Base-by-base conservation (phyloP, 2,329 filamentous ascomycete species). In the Neurospora sp. region DNA sequence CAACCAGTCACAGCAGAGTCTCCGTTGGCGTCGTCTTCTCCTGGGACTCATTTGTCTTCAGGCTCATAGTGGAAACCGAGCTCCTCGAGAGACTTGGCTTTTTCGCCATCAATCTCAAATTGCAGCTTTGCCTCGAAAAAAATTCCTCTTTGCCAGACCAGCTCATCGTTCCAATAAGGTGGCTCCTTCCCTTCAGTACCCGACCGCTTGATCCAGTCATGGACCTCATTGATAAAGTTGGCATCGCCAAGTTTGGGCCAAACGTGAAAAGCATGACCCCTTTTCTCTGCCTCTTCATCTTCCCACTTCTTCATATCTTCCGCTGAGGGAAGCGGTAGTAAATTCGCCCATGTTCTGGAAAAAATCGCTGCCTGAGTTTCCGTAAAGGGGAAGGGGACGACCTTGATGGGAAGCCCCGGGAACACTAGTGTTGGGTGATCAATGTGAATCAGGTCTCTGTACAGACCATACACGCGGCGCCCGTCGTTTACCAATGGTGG, bases 381-480 rank as follows among this genome's bases (percentile, higher is more conserved):
- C 0, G 90, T 86, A 1, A 96, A 76, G 0, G 92, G 90, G 78
- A 97, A 97, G 0, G 95, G 95, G n/a, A 96, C 91, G n/a, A 96
- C 87, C 74, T 91, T 91, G 77, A 93, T 90, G 17, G 91, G 90
- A 46, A 97, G 82, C 0, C 87, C 88, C 0, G 91, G 84, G 77
- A 97, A 94, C 0, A 87, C 90, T 1, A 98, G 82, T 0, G 92
- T 96, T 0, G 94, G 93, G 71, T 93, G 87, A 0, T 87, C 82
- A 3, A 90, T 89, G 78, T 90, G 89, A 78, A 97, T 90, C 10
- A 97, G 76, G 75, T 98, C 93, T 73, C 93, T 84, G 78, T 93
- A 97, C 3, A 94, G 80, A 40, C 90, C 88, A 72, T 89, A 83
- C 0, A 94, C 89, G 38, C 91, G 86, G 40, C 85, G 86, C 0